phyloP scores from a whole-genome alignment of 2,329 filamentous ascomycete species.

The Arthrobotrys conoides region DNA sequence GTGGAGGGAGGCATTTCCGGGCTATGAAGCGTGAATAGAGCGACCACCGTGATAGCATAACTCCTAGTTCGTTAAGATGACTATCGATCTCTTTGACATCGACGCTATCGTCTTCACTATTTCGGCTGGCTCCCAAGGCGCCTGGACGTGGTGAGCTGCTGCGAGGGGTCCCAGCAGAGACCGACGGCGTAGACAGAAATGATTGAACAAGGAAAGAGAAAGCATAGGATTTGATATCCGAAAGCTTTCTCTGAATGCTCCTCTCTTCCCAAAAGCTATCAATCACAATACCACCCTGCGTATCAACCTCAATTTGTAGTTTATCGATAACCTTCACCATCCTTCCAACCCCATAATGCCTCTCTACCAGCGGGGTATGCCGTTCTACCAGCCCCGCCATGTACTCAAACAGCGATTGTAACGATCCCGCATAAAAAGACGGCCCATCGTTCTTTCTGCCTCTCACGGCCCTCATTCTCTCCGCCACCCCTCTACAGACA shows the following conservation, averaged over 20 bases:
- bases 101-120: constrained; percentile 89
- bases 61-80: constrained; percentile 85
- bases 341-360: constrained; percentile 91
- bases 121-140: constrained; percentile 70
- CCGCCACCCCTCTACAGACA: constrained; percentile 93
- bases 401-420: constrained; percentile 95
- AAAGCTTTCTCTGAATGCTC: constrained; percentile 85
- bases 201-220: constrained; percentile 98
- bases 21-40: constrained; percentile 91
- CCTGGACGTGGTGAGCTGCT: constrained; percentile 82
- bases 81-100: constrained; percentile 97
- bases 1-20: constrained; percentile 81
- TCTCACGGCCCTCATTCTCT: constrained; percentile 76
- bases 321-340: constrained; percentile 96
- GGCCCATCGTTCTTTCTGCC: constrained; percentile 75
- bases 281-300: constrained; percentile 94
- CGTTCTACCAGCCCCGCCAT: constrained; percentile 96
- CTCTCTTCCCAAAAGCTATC: constrained; percentile 96
- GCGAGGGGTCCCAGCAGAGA: constrained; percentile 74
- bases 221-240: constrained; percentile 96
- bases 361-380: constrained; percentile 89
- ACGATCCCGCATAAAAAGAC: constrained; percentile 90
- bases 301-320: constrained; percentile 92
- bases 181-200: constrained; percentile 79
- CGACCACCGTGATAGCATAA: constrained; percentile 95